Conservation (phyloP, 345 rosid genomes). For the Camelina laxa region DNA sequence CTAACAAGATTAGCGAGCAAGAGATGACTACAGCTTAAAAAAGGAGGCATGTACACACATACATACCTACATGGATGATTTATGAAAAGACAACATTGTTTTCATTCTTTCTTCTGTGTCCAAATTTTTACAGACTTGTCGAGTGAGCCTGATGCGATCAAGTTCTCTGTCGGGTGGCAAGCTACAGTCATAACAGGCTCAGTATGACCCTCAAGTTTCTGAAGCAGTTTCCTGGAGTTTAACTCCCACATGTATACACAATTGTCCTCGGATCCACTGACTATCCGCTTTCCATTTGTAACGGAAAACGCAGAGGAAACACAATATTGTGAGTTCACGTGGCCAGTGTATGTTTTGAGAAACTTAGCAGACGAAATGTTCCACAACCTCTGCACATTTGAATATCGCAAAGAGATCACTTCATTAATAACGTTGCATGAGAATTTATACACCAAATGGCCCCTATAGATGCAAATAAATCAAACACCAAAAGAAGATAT, state of each 20-base stretch:
- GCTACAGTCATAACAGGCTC: conserved; percentile 82
- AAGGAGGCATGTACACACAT: not conserved
- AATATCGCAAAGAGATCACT: not conserved
- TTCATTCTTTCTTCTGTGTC: conserved; percentile 68
- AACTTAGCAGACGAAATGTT: conserved; percentile 74
- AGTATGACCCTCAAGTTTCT: conserved; percentile 92
- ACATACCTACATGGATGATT: conserved; percentile 15
- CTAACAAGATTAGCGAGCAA: not conserved
- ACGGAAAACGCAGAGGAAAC: conserved; percentile 76
- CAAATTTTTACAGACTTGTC: conserved; percentile 85
- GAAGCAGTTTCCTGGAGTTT: conserved; percentile 75
- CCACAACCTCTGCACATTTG: conserved; percentile 76
- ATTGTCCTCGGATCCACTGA: conserved; percentile 90
- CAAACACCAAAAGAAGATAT: conserved; percentile 5
- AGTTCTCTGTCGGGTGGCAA: conserved; percentile 78
- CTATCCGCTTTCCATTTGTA: conserved; percentile 76
- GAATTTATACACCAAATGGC: not conserved
- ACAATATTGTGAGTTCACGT: conserved; percentile 68
- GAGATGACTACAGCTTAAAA: not conserved
- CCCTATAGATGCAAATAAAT: not conserved
- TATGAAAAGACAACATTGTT: not conserved
- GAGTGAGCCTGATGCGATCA: conserved; percentile 88
- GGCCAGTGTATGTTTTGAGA: conserved; percentile 85
- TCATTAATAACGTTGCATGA: conserved; percentile 7
- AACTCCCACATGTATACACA: conserved; percentile 92